Evolutionary conservation across 495 filamentous ascomycete species (phyloP), one percentile per base, ranked within the genome.

Genomic region (Xylaria bambusicola): DNA sequence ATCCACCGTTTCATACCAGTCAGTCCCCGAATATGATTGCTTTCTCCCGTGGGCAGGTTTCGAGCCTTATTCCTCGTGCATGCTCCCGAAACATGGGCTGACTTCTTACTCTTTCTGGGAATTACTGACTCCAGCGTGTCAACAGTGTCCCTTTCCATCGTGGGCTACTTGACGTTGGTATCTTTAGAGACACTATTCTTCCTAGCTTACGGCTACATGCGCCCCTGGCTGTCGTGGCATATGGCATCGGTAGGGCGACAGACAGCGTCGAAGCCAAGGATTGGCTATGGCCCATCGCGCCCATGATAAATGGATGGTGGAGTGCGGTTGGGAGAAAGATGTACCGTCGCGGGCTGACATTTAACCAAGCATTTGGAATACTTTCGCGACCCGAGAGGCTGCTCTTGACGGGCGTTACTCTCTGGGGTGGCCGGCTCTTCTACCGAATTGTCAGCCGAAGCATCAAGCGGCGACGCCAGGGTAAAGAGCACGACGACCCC

Each of bases 271-370:
- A 85, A 24, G 68, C 77, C 24, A 86, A 86, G 64, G 82, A 86
- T 64, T 80, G 77, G 74, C 63, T 80, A 26, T 86, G 84, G 84
- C 80, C 82, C 0, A 66, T 73, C 2, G 77, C 68, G 18, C 82
- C 80, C 64, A 77, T 85, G 26, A 56, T 73, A 56, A 85, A 83
- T 64, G 83, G 79, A 6, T 86, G 83, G 83, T 83, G 80, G 80
- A 78, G 72, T 52, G 80, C 83, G 38, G 62, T 85, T 49, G 80
- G 83, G 35, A 71, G 70, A 18, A 74, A 69, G 1, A 67, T 82
- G 15, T 63, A 76, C 24, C 63, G 70, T 42, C 60, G 74, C 8
- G 72, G 75, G 2, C 50, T 79, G 31, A 68, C 81, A 0, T 46
- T 82, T 2, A 42, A 54, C 0, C 61, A 69, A 29, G 80, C 80